Conservation (phyloP, 1,284 basidiomycete genomes). For the Hypsizygus ulmarius region DNA sequence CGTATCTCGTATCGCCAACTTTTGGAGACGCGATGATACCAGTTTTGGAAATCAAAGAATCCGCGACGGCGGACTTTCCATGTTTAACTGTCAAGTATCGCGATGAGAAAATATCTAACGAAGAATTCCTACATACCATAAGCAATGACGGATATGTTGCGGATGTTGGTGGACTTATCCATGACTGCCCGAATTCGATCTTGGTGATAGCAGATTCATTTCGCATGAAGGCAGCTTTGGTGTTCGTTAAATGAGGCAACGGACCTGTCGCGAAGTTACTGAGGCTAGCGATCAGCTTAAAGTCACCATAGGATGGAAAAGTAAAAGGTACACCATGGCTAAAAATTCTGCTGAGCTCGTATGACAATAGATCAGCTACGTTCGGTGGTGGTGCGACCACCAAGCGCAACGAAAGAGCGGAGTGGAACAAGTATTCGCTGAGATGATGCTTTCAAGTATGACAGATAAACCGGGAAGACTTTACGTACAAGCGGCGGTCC, state of each 20-base stretch:
- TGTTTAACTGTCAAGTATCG: slow-evolving; percentile 78
- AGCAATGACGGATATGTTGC: slow-evolving; percentile 98
- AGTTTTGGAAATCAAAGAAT: slow-evolving; percentile 98
- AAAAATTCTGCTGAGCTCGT: slow-evolving; percentile 8
- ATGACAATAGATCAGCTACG: too few species aligned
- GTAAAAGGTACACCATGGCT: slow-evolving; percentile 70
- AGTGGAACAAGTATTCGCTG: slow-evolving; percentile 9
- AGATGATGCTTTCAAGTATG: slow-evolving; percentile 10
- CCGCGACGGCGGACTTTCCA: slow-evolving; percentile 99
- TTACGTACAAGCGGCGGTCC: too few species aligned
- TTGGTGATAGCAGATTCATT: slow-evolving; percentile 25
- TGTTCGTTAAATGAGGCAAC: slow-evolving; percentile 28
- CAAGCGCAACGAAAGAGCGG: slow-evolving; percentile 6
- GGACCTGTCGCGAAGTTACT: slow-evolving; percentile 87
- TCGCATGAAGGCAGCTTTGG: not conserved
- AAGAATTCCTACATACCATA: slow-evolving; percentile 57
- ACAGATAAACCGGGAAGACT: too few species aligned
- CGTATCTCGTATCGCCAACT: slow-evolving; percentile 95
- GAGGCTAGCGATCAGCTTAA: slow-evolving; percentile 33
- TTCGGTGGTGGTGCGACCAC: slow-evolving; percentile 12
- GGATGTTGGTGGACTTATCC: slow-evolving; percentile 90
- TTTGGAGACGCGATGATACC: slow-evolving; percentile 97
- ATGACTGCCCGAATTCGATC: slow-evolving; percentile 90
- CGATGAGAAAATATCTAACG: slow-evolving; percentile 7
- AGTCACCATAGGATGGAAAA: slow-evolving; percentile 12